A percentile compares a stretch with the other conserved stretches of the same genome.
Evolutionary conservation across 106 monocot species (phyloP).

Genomic region (Phalaenopsis equestris): DNA sequence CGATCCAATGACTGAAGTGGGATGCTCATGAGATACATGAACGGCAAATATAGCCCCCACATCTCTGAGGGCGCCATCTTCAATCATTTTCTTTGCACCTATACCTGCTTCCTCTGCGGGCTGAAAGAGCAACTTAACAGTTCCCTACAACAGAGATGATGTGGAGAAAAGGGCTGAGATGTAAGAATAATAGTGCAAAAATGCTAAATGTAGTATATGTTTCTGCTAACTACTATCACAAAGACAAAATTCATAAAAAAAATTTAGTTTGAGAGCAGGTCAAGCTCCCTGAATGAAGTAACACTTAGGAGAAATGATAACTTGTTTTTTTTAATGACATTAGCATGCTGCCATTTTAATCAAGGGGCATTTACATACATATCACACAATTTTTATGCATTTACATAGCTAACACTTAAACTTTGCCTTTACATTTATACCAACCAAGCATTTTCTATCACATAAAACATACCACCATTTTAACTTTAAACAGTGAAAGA

Average conservation of each 20-base stretch:
- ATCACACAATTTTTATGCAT: too few relatives aligned
- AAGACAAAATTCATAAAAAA: background rate
- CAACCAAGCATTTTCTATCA: too few relatives aligned
- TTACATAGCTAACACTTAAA: too few relatives aligned
- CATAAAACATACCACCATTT: too few relatives aligned
- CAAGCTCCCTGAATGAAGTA: background rate
- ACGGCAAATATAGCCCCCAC: constrained; percentile 78
- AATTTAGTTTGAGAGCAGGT: background rate
- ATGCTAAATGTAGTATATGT: background rate
- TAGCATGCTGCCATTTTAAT: background rate
- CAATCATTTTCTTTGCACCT: constrained; percentile 85
- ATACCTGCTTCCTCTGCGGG: constrained; percentile 81
- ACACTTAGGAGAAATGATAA: background rate
- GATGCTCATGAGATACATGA: constrained; percentile 51
- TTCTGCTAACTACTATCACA: background rate
- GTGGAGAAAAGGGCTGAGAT: background rate
- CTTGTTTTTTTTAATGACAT: background rate
- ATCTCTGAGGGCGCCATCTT: constrained; percentile 59
- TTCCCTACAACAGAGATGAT: constrained; percentile 38
- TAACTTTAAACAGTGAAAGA: too few relatives aligned
- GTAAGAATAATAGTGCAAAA: background rate
- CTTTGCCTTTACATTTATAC: too few relatives aligned
- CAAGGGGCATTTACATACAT: too few relatives aligned
- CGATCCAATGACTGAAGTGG: constrained; percentile 50
- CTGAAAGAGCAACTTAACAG: constrained; percentile 81